Base-by-base conservation (phyloP, 164 flowering plant genomes). In the Houttuynia cordata region DNA sequence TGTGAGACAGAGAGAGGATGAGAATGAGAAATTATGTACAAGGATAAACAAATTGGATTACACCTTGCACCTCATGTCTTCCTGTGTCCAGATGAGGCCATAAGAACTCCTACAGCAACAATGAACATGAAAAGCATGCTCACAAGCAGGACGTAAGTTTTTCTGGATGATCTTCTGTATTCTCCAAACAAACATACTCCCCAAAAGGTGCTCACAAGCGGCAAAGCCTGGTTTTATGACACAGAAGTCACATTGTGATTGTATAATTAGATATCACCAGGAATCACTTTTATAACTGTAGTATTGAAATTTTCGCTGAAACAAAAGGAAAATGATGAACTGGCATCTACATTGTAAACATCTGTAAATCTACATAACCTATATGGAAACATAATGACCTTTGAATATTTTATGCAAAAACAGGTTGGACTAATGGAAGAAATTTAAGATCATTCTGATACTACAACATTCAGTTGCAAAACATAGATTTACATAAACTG, bases 141-240 rank as follows among this genome's bases (percentile, higher is more conserved):
- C 47, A 53, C 74, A 0, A 93, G 94, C 70, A 84, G 64, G 10
- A 76, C 14, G 42, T 93, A 87, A 4, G 97, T 93, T 68, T 76
- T 80, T 62, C 75, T 74, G 0, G 98, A 93, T 4, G 98, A 90
- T 68, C 62, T 84, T 30, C 96, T 58, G 76, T 89, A 93, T 74
- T 93, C 98, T 30, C 98, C 98, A 69, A 93, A 90, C 57, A 93
- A n/a, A 21, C 78, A 62, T 62, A 93, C 61, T 0, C 94, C 97
- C 97, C 96, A 93, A 58, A 89, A 87, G 0, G 97, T 93, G 81
- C 96, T 86, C 73, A 90, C 97, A 20, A 91, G 81, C 15, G 97
- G 98, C 63, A 87, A 84, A 47, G 98, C 98, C 98, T 93, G 85
- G 45, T 23, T 22, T 45, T 45, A 1, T 57, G 22, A 53, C 50